phyloP scores from a whole-genome alignment of 2,329 filamentous ascomycete genomes.

The Geosmithia morbida region DNA sequence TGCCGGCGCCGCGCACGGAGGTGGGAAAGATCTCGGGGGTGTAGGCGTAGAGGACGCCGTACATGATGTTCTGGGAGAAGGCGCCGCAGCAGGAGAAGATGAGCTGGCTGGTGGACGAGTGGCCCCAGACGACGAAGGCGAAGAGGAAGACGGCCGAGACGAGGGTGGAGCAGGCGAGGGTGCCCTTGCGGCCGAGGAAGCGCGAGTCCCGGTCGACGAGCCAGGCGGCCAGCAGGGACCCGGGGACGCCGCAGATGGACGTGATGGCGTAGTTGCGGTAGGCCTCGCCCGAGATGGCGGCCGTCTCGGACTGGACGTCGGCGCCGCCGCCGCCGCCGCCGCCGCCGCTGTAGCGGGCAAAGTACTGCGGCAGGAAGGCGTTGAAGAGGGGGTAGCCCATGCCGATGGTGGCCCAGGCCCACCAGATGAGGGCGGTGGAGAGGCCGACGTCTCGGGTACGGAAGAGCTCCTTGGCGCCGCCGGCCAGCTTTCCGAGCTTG shows the following conservation, averaged over 20 bases:
- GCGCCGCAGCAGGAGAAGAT: constrained; percentile 54
- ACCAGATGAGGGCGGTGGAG: constrained; percentile 50
- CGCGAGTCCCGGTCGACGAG: constrained; percentile 52
- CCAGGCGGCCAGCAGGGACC: constrained; percentile 59
- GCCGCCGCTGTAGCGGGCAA: constrained; percentile 34
- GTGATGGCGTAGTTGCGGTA: constrained; percentile 80
- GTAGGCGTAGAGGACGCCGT: constrained; percentile 63
- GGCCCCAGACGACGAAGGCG: constrained; percentile 47
- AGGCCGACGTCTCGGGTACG: constrained; percentile 33
- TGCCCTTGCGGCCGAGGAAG: constrained; percentile 54
- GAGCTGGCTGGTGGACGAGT: constrained; percentile 42
- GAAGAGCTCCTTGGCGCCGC: constrained; percentile 52
- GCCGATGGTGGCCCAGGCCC: constrained; percentile 70
- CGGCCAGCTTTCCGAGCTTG: constrained; percentile 50
- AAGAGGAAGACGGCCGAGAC: constrained; percentile 57
- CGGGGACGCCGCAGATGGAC: constrained; percentile 61
- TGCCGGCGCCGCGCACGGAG: constrained; percentile 56
- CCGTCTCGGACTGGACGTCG: constrained; percentile 14
- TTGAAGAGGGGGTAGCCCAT: constrained; percentile 86
- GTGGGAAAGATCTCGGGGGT: constrained; percentile 67
- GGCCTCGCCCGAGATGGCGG: constrained; percentile 28
- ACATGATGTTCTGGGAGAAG: constrained; percentile 65
- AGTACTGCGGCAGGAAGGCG: constrained; percentile 77
- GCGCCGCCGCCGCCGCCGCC: constrained; percentile 19
- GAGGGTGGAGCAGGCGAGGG: constrained; percentile 52